These are phyloP conservation scores for Termitomyces sp. DNA, from an alignment of 768 basidiomycete genomes.

Conservation along the genomic window DNA sequence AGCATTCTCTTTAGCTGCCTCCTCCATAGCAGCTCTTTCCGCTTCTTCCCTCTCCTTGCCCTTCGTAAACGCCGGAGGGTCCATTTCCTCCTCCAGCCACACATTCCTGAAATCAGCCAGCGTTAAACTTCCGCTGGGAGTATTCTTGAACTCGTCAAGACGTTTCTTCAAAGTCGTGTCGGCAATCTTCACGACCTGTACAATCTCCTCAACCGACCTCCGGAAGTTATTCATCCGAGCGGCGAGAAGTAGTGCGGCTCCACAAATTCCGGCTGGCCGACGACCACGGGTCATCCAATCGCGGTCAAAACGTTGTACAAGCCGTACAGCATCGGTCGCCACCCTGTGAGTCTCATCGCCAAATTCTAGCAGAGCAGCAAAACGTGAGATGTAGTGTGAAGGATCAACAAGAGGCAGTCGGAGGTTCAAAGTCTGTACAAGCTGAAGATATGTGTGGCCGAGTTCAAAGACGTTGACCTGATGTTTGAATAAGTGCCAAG, in stretches of 20 bases:
- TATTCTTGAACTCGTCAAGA: slow-evolving; percentile 91
- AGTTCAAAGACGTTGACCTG: slow-evolving; percentile 98
- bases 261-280: slow-evolving; percentile 95
- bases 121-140: slow-evolving; percentile 80
- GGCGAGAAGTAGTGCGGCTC: slow-evolving; percentile 90
- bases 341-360: slow-evolving; percentile 92
- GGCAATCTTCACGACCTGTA: slow-evolving; percentile 99
- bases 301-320: slow-evolving; percentile 88
- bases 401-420: slow-evolving; percentile 90
- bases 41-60: slow-evolving; percentile 69
- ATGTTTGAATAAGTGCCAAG: not conserved
- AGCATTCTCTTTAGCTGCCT: slow-evolving; percentile 17
- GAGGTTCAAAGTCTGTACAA: slow-evolving; percentile 83
- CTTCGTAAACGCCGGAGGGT: slow-evolving; percentile 85
- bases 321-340: slow-evolving; percentile 88
- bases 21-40: slow-evolving; percentile 38
- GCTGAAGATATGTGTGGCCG: slow-evolving; percentile 92
- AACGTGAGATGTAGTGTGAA: slow-evolving; percentile 94
- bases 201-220: slow-evolving; percentile 89
- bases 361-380: slow-evolving; percentile 92
- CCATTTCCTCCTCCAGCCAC: slow-evolving; percentile 89
- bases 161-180: slow-evolving; percentile 92
- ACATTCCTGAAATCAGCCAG: slow-evolving; percentile 87
- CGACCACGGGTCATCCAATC: slow-evolving; percentile 98
- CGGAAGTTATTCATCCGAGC: slow-evolving; percentile 99